Evolutionary conservation across 345 rosid genomes (phyloP).

Genomic region (Gossypioides kirkii): DNA sequence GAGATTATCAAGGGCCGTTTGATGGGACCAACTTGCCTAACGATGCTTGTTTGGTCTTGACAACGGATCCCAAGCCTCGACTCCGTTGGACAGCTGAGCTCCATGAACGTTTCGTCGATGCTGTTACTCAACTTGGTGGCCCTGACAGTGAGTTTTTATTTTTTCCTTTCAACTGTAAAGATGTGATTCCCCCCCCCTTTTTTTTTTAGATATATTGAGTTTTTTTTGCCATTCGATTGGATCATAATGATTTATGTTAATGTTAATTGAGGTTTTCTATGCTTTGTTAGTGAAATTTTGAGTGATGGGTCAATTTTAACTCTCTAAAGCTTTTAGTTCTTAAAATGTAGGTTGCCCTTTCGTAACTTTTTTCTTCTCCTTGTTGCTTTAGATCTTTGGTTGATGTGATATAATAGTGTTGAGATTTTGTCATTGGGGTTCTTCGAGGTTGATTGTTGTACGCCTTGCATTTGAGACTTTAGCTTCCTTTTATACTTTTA

Average conservation of each 20-base stretch:
- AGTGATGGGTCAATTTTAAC: background rate
- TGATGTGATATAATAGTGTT: background rate
- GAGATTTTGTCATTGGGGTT: background rate
- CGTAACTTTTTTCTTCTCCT: background rate
- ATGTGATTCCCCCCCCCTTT: background rate
- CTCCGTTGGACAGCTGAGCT: constrained; percentile 97
- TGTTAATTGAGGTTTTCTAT: background rate
- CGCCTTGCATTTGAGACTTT: background rate
- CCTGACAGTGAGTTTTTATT: constrained; percentile 65
- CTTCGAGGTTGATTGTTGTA: constrained; percentile 3
- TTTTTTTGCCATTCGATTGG: background rate
- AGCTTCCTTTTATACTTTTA: background rate
- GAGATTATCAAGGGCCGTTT: constrained; percentile 38
- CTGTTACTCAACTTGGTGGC: constrained; percentile 89
- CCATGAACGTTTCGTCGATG: constrained; percentile 89
- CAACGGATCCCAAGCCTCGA: constrained; percentile 94
- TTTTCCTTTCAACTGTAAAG: background rate
- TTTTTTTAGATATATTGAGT: background rate
- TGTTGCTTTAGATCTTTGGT: background rate
- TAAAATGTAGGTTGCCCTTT: background rate
- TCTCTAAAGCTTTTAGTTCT: background rate
- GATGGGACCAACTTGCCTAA: constrained; percentile 65
- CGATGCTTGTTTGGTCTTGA: constrained; percentile 75
- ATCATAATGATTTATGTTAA: background rate
- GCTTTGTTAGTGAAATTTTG: background rate